Evolutionary conservation across 75 land plant genomes (phyloP).

Genomic region (Pinus taeda): DNA sequence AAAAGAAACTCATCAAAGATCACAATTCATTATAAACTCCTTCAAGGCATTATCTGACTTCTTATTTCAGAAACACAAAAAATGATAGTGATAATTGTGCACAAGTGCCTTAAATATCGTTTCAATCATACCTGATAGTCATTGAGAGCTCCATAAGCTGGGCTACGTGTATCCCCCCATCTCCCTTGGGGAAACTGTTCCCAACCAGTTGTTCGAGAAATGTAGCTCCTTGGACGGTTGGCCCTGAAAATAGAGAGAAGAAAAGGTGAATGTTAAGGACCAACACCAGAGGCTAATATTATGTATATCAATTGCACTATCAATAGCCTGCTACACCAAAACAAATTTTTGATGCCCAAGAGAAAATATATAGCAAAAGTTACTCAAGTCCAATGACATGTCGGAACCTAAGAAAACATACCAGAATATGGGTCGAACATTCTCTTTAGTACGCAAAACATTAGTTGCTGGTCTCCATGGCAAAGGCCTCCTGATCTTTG

Average conservation of each 20-base stretch:
- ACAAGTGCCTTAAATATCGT: not conserved
- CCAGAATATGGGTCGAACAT: slow-evolving; percentile 98
- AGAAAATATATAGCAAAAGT: not conserved
- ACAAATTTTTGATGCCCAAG: no score
- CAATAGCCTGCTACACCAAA: not conserved
- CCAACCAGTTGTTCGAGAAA: slow-evolving; percentile 83
- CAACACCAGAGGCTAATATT: not conserved
- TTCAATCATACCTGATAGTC: slow-evolving; percentile 70
- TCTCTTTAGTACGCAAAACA: slow-evolving; percentile 72
- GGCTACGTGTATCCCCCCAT: slow-evolving; percentile 85
- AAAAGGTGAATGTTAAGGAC: not conserved
- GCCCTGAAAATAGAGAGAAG: slow-evolving; percentile 58
- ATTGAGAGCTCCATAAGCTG: slow-evolving; percentile 83
- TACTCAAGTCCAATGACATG: not conserved
- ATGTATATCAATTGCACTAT: not conserved
- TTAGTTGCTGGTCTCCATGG: slow-evolving; percentile 96
- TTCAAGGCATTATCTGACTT: not conserved
- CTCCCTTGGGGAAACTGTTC: slow-evolving; percentile 84
- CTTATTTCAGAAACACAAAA: not conserved
- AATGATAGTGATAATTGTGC: not conserved
- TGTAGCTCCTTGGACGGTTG: slow-evolving; percentile 92
- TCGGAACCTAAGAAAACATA: slow-evolving; percentile 20
- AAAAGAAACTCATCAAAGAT: not conserved
- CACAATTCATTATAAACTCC: not conserved
- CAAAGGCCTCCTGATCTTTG: slow-evolving; percentile 64